phyloP scores from a whole-genome alignment of 805 yeast species.

The Isabelozyma heimii region DNA sequence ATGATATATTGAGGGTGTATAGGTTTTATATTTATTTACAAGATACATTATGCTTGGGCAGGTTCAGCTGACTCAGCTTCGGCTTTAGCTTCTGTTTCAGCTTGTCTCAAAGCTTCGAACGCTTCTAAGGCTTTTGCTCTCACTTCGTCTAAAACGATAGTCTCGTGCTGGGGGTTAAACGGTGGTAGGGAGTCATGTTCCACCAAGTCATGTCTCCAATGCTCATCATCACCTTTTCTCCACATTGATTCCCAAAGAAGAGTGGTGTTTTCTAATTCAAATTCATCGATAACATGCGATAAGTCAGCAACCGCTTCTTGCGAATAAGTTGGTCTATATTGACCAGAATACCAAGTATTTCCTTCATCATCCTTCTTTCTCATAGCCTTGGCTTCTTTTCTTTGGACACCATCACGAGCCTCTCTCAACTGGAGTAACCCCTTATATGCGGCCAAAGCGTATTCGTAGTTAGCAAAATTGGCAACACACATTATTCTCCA shows the following conservation, averaged over 20 bases:
- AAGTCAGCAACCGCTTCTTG: conserved; percentile 92
- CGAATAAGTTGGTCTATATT: conserved; percentile 84
- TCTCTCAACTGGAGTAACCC: conserved; percentile 72
- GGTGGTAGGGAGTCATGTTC: conserved; percentile 60
- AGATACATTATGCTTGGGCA: background rate
- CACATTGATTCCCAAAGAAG: conserved; percentile 83
- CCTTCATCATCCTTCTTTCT: conserved; percentile 75
- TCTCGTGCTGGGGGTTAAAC: conserved; percentile 64
- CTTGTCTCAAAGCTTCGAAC: conserved; percentile 23
- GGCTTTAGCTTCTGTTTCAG: background rate
- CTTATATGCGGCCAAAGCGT: conserved; percentile 70
- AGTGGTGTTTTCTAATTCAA: conserved; percentile 46
- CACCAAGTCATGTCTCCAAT: conserved; percentile 64
- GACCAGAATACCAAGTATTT: conserved; percentile 82
- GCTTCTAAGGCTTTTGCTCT: conserved; percentile 38
- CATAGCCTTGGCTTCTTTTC: conserved; percentile 59
- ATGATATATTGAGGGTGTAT: background rate
- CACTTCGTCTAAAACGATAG: conserved; percentile 61
- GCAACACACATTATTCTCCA: conserved; percentile 93
- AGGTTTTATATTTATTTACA: background rate
- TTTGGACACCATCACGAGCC: conserved; percentile 63
- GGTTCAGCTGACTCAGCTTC: background rate
- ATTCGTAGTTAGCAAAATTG: conserved; percentile 55
- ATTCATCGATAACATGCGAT: conserved; percentile 63
- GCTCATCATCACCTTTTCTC: conserved; percentile 77